These are phyloP conservation scores for Solanum pimpinellifolium DNA, from an alignment of 257 asterid genomes.

Conservation along the genomic window DNA sequence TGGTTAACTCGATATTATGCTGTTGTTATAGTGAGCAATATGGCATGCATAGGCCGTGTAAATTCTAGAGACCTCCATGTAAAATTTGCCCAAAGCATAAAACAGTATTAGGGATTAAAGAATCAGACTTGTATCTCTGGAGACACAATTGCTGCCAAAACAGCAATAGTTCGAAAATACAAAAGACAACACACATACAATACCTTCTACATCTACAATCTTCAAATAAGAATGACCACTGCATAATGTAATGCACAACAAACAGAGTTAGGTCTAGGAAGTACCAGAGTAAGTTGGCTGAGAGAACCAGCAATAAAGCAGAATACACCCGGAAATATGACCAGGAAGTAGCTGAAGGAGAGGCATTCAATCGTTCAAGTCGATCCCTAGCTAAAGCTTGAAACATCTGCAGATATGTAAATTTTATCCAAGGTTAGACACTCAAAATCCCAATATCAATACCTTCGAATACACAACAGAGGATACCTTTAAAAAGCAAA, in stretches of 20 bases:
- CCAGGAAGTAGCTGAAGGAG: constrained; percentile 89
- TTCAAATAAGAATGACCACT: not conserved
- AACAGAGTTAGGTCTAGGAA: constrained; percentile 4
- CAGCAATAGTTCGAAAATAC: not conserved
- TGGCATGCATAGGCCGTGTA: not conserved
- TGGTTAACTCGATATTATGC: constrained; percentile 23
- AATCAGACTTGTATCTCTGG: not conserved
- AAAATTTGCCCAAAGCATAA: not conserved
- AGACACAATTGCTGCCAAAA: not conserved
- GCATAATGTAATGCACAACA: not conserved
- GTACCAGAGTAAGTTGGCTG: constrained; percentile 75
- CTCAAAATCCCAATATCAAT: not conserved
- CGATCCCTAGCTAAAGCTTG: constrained; percentile 95
- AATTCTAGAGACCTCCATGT: not conserved
- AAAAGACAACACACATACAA: not conserved
- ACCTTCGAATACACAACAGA: not conserved
- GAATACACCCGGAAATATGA: constrained; percentile 86
- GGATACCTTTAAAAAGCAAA: constrained; percentile 78
- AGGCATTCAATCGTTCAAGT: constrained; percentile 87
- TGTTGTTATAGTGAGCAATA: not conserved
- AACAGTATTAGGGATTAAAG: not conserved
- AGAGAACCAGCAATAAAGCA: constrained; percentile 66
- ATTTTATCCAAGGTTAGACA: not conserved
- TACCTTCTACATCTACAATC: not conserved
- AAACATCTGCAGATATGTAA: constrained; percentile 54